Evolutionary conservation across 176 grass and related monocot species (phyloP).

Genomic region (Ampelocalamus luodianensis): DNA sequence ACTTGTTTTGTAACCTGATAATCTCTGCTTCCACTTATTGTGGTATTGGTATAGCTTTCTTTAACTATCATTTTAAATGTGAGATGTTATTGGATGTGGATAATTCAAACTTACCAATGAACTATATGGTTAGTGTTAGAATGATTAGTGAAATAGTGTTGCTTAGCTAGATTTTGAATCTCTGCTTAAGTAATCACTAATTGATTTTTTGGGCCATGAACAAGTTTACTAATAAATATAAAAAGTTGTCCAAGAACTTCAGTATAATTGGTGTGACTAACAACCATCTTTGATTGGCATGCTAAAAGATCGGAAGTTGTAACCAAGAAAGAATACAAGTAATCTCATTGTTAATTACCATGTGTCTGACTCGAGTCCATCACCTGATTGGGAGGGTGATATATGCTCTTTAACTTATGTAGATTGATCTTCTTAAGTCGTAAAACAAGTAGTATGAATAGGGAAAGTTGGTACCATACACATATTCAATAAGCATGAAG

Average conservation of each 20-base stretch:
- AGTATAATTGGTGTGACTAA: background rate
- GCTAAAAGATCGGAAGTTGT: background rate
- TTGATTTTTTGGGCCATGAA: background rate
- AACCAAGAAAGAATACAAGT: background rate
- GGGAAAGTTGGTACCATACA: background rate
- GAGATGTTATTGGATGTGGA: background rate
- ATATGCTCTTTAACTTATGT: no score
- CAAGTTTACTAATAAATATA: background rate
- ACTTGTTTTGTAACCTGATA: background rate
- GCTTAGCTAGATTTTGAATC: background rate
- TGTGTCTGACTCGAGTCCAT: background rate
- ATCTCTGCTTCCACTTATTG: background rate
- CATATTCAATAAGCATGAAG: background rate
- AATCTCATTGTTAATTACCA: background rate
- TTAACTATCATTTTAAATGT: background rate
- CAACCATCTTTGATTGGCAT: background rate
- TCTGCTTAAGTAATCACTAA: background rate
- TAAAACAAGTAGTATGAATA: background rate
- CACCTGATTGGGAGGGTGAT: background rate
- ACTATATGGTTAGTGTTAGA: background rate
- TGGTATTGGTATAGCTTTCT: background rate
- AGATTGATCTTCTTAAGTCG: no score
- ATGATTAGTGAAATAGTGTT: background rate
- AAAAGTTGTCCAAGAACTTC: background rate
- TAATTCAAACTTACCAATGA: background rate